Base-by-base conservation (phyloP, 768 basidiomycete genomes). In the Mycena chlorophos region DNA sequence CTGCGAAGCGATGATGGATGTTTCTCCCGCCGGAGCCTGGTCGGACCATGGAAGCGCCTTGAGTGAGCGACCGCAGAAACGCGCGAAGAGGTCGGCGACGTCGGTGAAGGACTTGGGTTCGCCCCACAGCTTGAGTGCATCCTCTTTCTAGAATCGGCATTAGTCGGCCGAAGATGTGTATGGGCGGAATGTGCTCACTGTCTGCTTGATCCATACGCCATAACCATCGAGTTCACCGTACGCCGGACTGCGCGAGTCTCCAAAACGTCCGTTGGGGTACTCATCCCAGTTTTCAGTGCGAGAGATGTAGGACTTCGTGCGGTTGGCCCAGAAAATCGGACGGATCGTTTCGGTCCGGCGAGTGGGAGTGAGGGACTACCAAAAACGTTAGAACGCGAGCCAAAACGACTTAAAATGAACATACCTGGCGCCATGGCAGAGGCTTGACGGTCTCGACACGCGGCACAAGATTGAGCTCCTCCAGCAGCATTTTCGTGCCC, bases 201-300 rank as follows among this genome's bases (percentile, higher is more conserved):
- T 86, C 66, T 96, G 89, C 69, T 94, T 94, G 64, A 98, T 84
- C 71, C 83, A 91, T 38, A 97, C 85, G 51, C 96, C 96, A 62
- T 96, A 98, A 1, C 96, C 96, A 67, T 99, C 96, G 52, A 99
- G 75, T 73, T 99, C 97, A 65, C 97, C 97, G 63, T 97, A 99
- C 14, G 97, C 97, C 26, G 97, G 97, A 80, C 90, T 93, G 55
- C 97, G 85, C 5, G 95, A 88, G 74, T 98, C 97, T 64, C 97
- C 97, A 67, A 96, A 99, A 62, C 97, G 91, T 52, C 97, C 97
- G 70, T 99, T 99, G 48, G 97, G 97, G 71, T 97, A 98, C 69
- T 98, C 96, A 68, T 99, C 97, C 97, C 97, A 99, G 67, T 97
- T 92, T 69, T 97, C 94, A 14, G 97, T 98, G 51, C 96, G 88